phyloP scores from a whole-genome alignment of 2,329 filamentous ascomycete species.

The Cordyceps pruinosa region DNA sequence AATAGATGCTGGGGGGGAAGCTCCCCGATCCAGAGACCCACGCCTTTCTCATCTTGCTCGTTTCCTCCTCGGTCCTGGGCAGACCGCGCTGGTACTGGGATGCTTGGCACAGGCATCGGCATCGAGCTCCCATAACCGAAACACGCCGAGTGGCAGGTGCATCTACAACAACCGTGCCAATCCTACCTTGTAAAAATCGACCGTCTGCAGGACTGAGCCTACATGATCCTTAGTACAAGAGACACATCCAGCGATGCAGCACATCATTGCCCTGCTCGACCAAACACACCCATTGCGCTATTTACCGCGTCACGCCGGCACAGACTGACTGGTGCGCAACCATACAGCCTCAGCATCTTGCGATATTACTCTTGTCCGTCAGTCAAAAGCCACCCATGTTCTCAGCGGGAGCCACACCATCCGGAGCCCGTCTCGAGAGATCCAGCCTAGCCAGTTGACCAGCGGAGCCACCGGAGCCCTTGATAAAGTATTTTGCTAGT shows the following conservation, averaged over 20 bases:
- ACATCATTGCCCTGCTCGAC: background rate
- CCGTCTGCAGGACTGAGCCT: no score
- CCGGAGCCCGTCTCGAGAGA: background rate
- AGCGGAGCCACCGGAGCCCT: background rate
- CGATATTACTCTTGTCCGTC: constrained; percentile 3
- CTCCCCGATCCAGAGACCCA: constrained; percentile 2
- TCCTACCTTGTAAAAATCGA: background rate
- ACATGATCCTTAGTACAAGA: background rate
- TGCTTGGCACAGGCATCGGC: background rate
- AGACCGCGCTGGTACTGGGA: background rate
- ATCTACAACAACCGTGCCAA: background rate
- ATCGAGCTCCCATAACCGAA: constrained; percentile 6
- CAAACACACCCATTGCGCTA: background rate
- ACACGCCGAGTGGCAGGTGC: constrained; percentile 6
- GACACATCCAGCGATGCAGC: background rate
- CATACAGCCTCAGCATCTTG: background rate
- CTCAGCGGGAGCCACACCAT: background rate
- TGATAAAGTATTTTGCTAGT: constrained; percentile 1
- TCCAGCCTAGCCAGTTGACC: background rate
- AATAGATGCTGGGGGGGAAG: background rate
- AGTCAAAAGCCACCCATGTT: background rate
- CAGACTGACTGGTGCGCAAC: background rate
- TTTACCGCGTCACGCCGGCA: background rate
- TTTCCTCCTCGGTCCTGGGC: background rate
- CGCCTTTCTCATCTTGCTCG: background rate